phyloP scores from a whole-genome alignment of 2,329 filamentous ascomycete genomes.

The Cladosporium austrohemisphaericum region DNA sequence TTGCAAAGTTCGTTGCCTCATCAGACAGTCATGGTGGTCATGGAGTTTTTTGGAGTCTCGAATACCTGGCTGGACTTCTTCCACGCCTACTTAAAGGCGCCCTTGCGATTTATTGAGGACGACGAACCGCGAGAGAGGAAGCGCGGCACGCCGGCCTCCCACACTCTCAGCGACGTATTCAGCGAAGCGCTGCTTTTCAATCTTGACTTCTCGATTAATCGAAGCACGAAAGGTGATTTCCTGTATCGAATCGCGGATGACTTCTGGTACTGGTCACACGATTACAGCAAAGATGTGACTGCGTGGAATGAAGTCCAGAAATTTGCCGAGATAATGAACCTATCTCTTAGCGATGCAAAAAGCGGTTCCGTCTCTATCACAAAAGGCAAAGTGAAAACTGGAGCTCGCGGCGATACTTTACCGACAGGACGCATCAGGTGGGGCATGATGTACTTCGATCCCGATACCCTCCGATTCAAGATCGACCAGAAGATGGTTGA shows the following conservation, averaged over 20 bases:
- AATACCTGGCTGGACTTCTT: constrained; percentile 58
- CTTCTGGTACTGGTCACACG: constrained; percentile 63
- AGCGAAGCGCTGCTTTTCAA: constrained; percentile 61
- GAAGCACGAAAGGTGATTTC: constrained; percentile 50
- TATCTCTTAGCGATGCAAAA: background rate
- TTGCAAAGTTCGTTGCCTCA: constrained; percentile 59
- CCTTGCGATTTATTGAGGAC: constrained; percentile 56
- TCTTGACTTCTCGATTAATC: constrained; percentile 62
- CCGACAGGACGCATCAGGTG: constrained; percentile 55
- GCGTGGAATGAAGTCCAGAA: constrained; percentile 58
- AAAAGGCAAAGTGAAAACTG: background rate
- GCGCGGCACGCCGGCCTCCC: constrained; percentile 58
- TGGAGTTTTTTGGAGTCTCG: constrained; percentile 58
- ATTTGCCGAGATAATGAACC: constrained; percentile 39
- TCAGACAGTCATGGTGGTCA: constrained; percentile 53
- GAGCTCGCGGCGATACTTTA: constrained; percentile 34
- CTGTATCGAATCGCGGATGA: constrained; percentile 63
- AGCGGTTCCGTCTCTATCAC: background rate
- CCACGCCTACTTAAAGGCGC: constrained; percentile 54
- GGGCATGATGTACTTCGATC: constrained; percentile 58
- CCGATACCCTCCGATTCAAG: constrained; percentile 51
- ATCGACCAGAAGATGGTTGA: constrained; percentile 60
- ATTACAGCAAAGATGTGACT: constrained; percentile 46
- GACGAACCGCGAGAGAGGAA: constrained; percentile 48
- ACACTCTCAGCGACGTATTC: constrained; percentile 57